A percentile compares a stretch with the other conserved stretches of the same genome.
phyloP scores from a whole-genome alignment of 148 eudicot genomes.

The Cornus controversa region DNA sequence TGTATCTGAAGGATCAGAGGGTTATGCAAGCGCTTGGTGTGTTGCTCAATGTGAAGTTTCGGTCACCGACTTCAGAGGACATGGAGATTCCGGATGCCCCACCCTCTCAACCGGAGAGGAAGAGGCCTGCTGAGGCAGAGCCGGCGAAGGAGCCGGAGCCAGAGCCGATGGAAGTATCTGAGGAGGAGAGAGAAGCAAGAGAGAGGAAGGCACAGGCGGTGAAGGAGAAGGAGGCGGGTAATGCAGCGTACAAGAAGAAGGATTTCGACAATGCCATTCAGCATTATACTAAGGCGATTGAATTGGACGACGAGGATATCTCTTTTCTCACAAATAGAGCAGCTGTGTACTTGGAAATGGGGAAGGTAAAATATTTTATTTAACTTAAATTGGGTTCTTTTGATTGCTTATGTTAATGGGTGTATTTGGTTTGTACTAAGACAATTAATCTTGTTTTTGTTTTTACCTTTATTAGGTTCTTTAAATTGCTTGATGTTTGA shows the following conservation, averaged over 20 bases:
- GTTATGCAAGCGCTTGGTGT: conserved; percentile 90
- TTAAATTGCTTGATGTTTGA: too few species aligned
- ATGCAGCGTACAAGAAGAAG: conserved; percentile 93
- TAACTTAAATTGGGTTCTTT: too few species aligned
- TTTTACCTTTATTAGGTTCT: neutral
- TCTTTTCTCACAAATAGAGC: conserved; percentile 94
- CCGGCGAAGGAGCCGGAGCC: conserved; percentile 43
- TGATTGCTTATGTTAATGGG: too few species aligned
- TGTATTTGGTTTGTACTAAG: too few species aligned
- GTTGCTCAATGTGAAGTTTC: conserved; percentile 63
- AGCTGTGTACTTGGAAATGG: conserved; percentile 94
- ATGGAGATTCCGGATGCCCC: conserved; percentile 26
- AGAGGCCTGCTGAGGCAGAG: conserved; percentile 40
- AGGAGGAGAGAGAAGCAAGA: conserved; percentile 55
- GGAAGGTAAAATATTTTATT: conserved; percentile 50
- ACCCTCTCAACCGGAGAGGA: conserved; percentile 28
- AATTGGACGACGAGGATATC: conserved; percentile 82
- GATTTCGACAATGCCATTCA: conserved; percentile 77
- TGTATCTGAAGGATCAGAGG: conserved; percentile 90
- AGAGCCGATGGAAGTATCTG: conserved; percentile 44
- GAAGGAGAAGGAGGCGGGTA: conserved; percentile 92
- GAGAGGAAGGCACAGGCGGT: conserved; percentile 61
- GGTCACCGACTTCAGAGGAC: conserved; percentile 32
- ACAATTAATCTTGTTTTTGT: neutral
- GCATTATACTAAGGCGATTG: conserved; percentile 62